Percentiles rank a stretch among this genome's conserved stretches.
phyloP scores from a whole-genome alignment of 305 asterid genomes.

The Solanum hybrid region DNA sequence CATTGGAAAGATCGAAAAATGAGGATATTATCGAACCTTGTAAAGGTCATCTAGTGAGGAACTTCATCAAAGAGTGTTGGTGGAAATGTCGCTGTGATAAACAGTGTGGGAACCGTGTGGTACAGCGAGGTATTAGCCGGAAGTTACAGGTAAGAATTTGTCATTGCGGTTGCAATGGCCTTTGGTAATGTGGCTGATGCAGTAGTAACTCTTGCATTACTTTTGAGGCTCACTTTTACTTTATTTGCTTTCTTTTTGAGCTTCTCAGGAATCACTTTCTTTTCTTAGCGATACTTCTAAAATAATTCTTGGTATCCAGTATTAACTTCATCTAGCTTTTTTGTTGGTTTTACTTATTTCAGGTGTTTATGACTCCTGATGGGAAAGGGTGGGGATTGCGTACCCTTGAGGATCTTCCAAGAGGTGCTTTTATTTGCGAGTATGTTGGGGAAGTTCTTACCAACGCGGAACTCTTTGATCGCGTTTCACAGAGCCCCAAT shows the following conservation, averaged over 20 bases:
- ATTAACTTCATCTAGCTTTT: conserved; percentile 1
- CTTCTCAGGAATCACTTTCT: neutral
- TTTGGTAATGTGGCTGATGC: conserved; percentile 1
- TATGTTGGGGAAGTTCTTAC: conserved; percentile 81
- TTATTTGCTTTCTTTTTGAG: conserved; percentile 4
- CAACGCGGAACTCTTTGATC: conserved; percentile 49
- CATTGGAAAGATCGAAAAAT: conserved; percentile 45
- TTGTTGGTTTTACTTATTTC: conserved; percentile 11
- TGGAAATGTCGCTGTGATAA: conserved; percentile 54
- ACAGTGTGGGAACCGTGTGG: conserved; percentile 73
- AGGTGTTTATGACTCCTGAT: conserved; percentile 74
- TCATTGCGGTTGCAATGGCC: neutral
- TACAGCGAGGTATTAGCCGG: conserved; percentile 59
- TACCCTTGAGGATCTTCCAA: conserved; percentile 68
- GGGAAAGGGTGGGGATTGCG: conserved; percentile 99
- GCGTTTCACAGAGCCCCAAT: conserved; percentile 29
- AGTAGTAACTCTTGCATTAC: neutral
- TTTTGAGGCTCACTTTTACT: conserved; percentile 2
- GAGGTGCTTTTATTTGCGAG: conserved; percentile 85
- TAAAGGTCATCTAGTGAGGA: conserved; percentile 61
- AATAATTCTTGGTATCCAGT: neutral
- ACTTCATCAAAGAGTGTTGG: conserved; percentile 76
- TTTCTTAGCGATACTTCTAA: neutral
- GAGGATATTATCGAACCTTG: conserved; percentile 44
- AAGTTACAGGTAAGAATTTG: conserved; percentile 45